Base-by-base conservation (phyloP, 768 basidiomycete genomes). In the Nidularia pulvinata region DNA sequence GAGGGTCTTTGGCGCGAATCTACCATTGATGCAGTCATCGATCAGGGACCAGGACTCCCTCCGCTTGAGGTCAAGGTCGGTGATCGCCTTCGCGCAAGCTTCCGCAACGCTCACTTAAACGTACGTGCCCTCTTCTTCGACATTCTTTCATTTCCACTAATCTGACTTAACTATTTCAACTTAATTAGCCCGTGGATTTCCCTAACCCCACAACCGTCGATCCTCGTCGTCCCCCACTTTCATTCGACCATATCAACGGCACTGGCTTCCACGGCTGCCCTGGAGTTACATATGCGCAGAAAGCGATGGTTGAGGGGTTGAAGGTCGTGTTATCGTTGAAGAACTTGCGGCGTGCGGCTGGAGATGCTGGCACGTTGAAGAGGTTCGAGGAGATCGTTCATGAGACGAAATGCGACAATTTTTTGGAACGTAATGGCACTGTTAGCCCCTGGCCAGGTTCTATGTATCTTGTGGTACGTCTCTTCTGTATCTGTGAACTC, bases 281-380 rank as follows among this genome's bases (percentile, higher is more conserved):
- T 5, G 78, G 77, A 4, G 60, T 60, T 6, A 60, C 63, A 4
- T 72, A 70, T 51, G 63, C 69, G 2, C 68, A 75, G 54, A 64
- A 69, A 43, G 68, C 71, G 7, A 71, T 78, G 30, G 65, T 73
- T 3, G 77, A 80, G 57, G 72, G 76, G 35, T 59, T 83, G 48
- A 74, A 72, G 61, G 69, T 66, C 16, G 65, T 84, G 32, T 80
- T 82, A 66, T 70, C 55, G 46, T 56, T 75, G 33, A 69, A 73
- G 57, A 78, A 78, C 57, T 54, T 82, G 34, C 73, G 77, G 22
- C 75, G 78, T 36, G 81, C 78, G 1, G 65, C 73, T 11, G 81
- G 79, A 1, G 59, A 68, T 48, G 64, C 73, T 9, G 83, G 82
- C 1, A 59, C 54, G 33, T 65, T 81, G 25, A 19, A 25, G 33